A percentile compares a stretch with the other conserved stretches of the same genome.
phyloP scores from a whole-genome alignment of 371 early-diverging fungal genomes.

The Ordospora colligata region DNA sequence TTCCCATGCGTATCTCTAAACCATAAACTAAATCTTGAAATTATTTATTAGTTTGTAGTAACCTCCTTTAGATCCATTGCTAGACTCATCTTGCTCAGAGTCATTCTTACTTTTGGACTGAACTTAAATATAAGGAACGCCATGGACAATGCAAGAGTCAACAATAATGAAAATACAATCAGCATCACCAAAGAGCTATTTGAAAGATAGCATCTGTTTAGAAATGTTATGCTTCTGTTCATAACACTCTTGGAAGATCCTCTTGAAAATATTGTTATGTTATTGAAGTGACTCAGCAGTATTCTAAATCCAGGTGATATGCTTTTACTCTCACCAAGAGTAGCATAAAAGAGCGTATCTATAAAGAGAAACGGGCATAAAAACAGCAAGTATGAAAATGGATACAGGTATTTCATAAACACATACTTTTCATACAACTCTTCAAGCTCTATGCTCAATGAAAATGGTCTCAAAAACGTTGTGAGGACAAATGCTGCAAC shows the following conservation, averaged over 20 bases:
- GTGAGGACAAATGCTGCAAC: conserved; percentile 7
- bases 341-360: not conserved
- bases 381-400: not conserved
- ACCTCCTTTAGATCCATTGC: not conserved
- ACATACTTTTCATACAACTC: not conserved
- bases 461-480: not conserved
- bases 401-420: conserved; percentile 7
- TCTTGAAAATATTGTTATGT: not conserved
- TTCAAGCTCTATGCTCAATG: not conserved
- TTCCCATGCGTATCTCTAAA: not conserved
- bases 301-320: not conserved
- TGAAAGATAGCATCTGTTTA: conserved; percentile 11
- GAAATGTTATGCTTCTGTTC: conserved; percentile 1
- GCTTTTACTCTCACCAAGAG: not conserved
- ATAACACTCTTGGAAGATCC: not conserved
- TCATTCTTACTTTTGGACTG: not conserved
- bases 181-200: not conserved
- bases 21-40: not conserved
- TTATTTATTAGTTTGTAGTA: not conserved
- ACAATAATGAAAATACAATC: not conserved
- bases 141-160: not conserved
- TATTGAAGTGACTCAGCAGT: not conserved
- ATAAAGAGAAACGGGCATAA: not conserved
- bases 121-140: not conserved
- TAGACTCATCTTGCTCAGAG: not conserved